A percentile compares a stretch with the other conserved stretches of the same genome.
These are phyloP conservation scores for Trichoderma aggressivum DNA, from an alignment of 2,329 filamentous ascomycete species.

Conservation along the genomic window DNA sequence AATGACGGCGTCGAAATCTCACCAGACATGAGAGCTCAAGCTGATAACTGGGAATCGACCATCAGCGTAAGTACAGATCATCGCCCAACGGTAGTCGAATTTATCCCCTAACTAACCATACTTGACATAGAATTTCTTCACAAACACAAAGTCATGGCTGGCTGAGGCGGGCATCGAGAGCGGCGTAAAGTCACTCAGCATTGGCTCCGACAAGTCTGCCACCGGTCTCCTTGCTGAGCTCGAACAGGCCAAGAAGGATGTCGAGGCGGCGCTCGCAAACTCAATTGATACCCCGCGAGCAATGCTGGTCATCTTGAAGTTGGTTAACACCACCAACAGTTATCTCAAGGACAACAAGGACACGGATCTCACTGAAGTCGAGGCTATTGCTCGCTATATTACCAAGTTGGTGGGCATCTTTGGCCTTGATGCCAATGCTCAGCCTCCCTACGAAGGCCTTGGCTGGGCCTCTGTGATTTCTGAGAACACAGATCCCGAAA, in stretches of 20 bases:
- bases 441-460: conserved; percentile 52
- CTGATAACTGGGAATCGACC: conserved; percentile 75
- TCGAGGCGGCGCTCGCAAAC: conserved; percentile 64
- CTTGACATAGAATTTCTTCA: conserved; percentile 52
- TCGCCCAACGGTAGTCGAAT: too few relatives aligned
- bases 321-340: conserved; percentile 75
- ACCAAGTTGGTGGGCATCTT: conserved; percentile 82
- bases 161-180: conserved; percentile 40
- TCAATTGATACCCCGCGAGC: conserved; percentile 83
- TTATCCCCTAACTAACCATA: conserved; percentile 24
- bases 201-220: conserved; percentile 32
- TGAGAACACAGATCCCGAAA: conserved; percentile 42
- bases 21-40: conserved; percentile 71
- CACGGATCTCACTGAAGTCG: conserved; percentile 46
- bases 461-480: conserved; percentile 50
- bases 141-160: conserved; percentile 53
- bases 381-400: conserved; percentile 69
- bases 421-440: conserved; percentile 67
- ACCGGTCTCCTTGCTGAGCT: conserved; percentile 41
- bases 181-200: conserved; percentile 38
- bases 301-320: conserved; percentile 72
- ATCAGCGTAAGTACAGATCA: conserved; percentile 53
- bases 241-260: conserved; percentile 53
- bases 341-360: conserved; percentile 48
- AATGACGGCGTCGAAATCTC: conserved; percentile 90